Evolutionary conservation across 2,329 filamentous ascomycete species (phyloP).

Genomic region (Emergomyces pasteurianus): DNA sequence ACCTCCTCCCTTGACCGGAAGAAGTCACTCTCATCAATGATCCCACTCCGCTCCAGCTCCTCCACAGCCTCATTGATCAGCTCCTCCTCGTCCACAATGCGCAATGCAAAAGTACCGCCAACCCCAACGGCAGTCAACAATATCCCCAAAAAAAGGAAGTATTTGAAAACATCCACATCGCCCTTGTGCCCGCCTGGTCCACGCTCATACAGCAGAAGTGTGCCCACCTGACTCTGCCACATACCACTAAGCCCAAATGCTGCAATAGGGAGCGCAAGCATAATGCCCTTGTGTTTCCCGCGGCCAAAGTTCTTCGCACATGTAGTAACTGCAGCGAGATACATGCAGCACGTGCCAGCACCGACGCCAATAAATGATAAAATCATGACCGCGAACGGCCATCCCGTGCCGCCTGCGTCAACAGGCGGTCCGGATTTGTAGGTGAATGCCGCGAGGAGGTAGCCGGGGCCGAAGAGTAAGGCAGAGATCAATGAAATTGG

Average conservation of each 20-base stretch:
- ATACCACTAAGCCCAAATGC: constrained; percentile 88
- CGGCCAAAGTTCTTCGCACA: constrained; percentile 97
- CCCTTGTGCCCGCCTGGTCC: constrained; percentile 50
- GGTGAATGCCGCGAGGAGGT: constrained; percentile 67
- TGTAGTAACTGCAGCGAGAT: constrained; percentile 80
- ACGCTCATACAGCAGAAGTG: constrained; percentile 60
- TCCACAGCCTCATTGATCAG: constrained; percentile 85
- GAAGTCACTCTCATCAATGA: constrained; percentile 64
- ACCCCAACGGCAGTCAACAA: constrained; percentile 60
- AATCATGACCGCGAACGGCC: constrained; percentile 74
- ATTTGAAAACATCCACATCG: constrained; percentile 63
- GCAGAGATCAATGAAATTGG: constrained; percentile 63
- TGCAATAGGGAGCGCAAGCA: constrained; percentile 81
- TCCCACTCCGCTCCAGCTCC: constrained; percentile 76
- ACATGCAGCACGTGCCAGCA: constrained; percentile 75
- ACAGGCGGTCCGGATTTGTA: constrained; percentile 52
- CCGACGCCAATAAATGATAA: constrained; percentile 74
- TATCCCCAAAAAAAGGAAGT: constrained; percentile 73
- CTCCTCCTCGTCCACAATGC: constrained; percentile 54
- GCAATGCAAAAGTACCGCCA: constrained; percentile 60
- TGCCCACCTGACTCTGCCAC: constrained; percentile 87
- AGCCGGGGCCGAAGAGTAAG: constrained; percentile 65
- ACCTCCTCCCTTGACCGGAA: constrained; percentile 44
- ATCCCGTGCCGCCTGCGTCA: constrained; percentile 42
- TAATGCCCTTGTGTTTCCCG: constrained; percentile 75